phyloP scores from a whole-genome alignment of 1,139 yeast species.

The Maudiozyma humilis region DNA sequence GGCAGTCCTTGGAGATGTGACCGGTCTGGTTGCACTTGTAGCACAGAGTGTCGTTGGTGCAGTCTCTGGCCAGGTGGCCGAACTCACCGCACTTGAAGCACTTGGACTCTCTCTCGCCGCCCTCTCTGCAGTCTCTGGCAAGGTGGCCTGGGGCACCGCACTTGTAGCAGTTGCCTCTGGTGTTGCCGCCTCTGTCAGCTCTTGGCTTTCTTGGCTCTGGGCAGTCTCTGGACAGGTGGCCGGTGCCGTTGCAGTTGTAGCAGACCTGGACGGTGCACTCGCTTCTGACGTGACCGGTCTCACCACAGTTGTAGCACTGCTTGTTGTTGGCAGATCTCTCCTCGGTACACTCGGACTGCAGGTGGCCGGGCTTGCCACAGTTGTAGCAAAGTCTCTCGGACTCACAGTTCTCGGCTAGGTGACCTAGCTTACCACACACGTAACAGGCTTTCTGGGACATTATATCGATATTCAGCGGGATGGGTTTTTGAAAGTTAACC shows the following conservation, averaged over 20 bases:
- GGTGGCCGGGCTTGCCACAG: slow-evolving; percentile 87
- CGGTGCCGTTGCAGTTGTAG: slow-evolving; percentile 80
- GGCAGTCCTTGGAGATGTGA: slow-evolving; percentile 82
- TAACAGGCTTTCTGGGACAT: slow-evolving; percentile 77
- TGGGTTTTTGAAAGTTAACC: background rate
- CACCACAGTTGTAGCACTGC: slow-evolving; percentile 80
- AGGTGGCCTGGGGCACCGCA: slow-evolving; percentile 92
- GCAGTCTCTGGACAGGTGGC: slow-evolving; percentile 78
- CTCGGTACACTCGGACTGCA: slow-evolving; percentile 77
- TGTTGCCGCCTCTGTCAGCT: slow-evolving; percentile 9
- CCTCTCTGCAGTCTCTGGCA: slow-evolving; percentile 84
- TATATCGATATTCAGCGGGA: background rate
- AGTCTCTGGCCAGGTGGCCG: slow-evolving; percentile 84
- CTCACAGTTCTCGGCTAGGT: slow-evolving; percentile 80
- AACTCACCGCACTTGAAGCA: slow-evolving; percentile 89
- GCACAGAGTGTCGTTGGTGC: slow-evolving; percentile 59
- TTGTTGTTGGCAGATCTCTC: slow-evolving; percentile 77
- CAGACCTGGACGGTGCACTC: slow-evolving; percentile 66
- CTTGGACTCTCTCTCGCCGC: slow-evolving; percentile 63
- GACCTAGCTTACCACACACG: slow-evolving; percentile 91
- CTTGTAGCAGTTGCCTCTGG: slow-evolving; percentile 69
- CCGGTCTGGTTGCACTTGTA: slow-evolving; percentile 88
- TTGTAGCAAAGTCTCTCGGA: slow-evolving; percentile 85
- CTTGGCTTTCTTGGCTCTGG: slow-evolving; percentile 35
- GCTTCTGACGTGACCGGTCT: slow-evolving; percentile 66